phyloP scores from a whole-genome alignment of 2,329 filamentous ascomycete species.

The Penicillium sp. region DNA sequence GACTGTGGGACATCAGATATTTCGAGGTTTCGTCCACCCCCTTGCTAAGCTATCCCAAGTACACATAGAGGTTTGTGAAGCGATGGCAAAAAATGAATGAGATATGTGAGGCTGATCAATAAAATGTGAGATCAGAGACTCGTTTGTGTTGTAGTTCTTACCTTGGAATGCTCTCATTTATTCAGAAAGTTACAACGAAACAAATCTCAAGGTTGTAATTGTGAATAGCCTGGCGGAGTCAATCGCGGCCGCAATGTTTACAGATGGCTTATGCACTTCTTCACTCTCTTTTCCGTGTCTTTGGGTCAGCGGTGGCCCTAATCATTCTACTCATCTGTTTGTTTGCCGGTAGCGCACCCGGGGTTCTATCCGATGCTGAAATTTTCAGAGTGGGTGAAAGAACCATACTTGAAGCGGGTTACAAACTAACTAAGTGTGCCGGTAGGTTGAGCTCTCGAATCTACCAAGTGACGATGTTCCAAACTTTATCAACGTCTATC shows the following conservation, averaged over 20 bases:
- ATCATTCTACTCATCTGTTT: constrained; percentile 3
- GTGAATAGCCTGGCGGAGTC: background rate
- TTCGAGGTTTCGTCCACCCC: background rate
- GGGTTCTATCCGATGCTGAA: background rate
- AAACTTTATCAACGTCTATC: constrained; percentile 2
- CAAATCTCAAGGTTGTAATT: background rate
- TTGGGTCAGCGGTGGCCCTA: background rate
- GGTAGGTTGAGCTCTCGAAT: background rate
- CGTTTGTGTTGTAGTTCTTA: background rate
- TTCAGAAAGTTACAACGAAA: background rate
- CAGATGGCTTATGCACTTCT: background rate
- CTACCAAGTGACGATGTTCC: background rate
- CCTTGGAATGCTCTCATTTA: background rate
- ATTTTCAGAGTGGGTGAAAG: constrained; percentile 1
- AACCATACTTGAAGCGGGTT: background rate
- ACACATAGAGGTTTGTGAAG: background rate
- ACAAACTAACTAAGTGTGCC: background rate
- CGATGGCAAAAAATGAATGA: background rate
- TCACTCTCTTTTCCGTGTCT: background rate
- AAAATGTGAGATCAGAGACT: background rate
- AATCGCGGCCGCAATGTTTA: background rate
- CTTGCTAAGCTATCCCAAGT: background rate
- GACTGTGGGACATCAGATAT: background rate
- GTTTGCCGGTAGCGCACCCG: constrained; percentile 4
- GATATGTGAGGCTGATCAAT: background rate